phyloP scores from a whole-genome alignment of 257 asterid genomes.

The Penstemon barbatus region DNA sequence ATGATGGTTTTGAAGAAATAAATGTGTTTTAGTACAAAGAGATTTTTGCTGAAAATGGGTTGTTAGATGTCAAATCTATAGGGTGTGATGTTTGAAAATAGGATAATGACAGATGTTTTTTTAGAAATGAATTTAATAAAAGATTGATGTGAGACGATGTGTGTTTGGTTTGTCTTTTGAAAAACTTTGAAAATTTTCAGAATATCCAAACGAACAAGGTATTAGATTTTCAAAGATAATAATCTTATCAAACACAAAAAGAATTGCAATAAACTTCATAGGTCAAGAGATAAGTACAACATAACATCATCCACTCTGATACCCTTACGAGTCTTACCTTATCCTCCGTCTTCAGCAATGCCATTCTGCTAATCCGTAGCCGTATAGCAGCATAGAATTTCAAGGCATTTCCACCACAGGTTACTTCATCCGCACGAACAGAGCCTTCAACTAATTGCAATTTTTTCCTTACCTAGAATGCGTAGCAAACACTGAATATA shows the following conservation, averaged over 20 bases:
- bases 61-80: too few species aligned
- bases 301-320: not conserved
- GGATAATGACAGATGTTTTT: too few species aligned
- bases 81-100: too few species aligned
- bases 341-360: conserved; percentile 58
- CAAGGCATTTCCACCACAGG: conserved; percentile 96
- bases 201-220: not conserved
- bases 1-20: too few species aligned
- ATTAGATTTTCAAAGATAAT: conserved; percentile 3
- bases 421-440: conserved; percentile 68
- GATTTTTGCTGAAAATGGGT: too few species aligned
- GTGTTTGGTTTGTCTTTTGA: too few species aligned
- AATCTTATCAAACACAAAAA: not conserved
- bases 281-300: conserved; percentile 5
- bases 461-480: conserved; percentile 60
- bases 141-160: not conserved
- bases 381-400: conserved; percentile 92
- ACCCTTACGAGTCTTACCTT: conserved; percentile 44
- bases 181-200: too few species aligned
- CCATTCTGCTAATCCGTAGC: conserved; percentile 74
- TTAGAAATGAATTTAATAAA: not conserved
- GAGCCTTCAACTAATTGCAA: conserved; percentile 48
- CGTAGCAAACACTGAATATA: conserved; percentile 22
- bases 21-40: too few species aligned
- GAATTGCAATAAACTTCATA: conserved; percentile 4